Base-by-base conservation (phyloP, 176 grass and related monocot genomes). In the Avena insularis region DNA sequence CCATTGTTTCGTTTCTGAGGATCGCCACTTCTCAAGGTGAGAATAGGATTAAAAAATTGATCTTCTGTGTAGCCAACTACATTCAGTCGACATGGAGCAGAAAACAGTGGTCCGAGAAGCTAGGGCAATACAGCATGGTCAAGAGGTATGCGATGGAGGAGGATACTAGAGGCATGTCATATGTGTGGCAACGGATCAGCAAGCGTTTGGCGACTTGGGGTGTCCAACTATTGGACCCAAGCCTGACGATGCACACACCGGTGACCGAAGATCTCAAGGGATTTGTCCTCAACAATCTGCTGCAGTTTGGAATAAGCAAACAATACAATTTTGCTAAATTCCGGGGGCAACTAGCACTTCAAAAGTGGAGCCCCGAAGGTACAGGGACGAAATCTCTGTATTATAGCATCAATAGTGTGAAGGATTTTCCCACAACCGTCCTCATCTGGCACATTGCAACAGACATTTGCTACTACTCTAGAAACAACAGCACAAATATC, bases 121-220 rank as follows among this genome's bases (percentile, higher is more conserved):
- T 78, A 23, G 80, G 71, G 1, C 86, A 83, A 5, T 83, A 88
- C 36, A 83, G 0, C 47, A 77, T 82, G 31, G 45, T 88, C 31
- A 75, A 23, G 19, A 12, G 8, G 4, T 0, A 38, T 10, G 0
- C 23, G 23, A 3, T 11, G 8, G 12, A 7, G 46, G 66, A 12
- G 46, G 66, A 72, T 19, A 46, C 69, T 48, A 0, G 14, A 74
- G 14, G 69, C 33, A 74, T 74, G 46, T 0, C 19, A 38, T 53
- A 12, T 2, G 2, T 25, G 3, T 0, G 5, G 1, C 31, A 69
- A 5, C 3, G n/a, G 31, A 57, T 69, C 0, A 14, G 5, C 48
- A 36, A 9, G 4, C 0, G 0, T 4, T 4, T 85, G 4, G 2
- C 2, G 0, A 1, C 0, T 8, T 79, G 20, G 9, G 46, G 46